These are phyloP conservation scores for Chaetomiaceae sp. DNA, from an alignment of 2,329 filamentous ascomycete species.

Conservation along the genomic window DNA sequence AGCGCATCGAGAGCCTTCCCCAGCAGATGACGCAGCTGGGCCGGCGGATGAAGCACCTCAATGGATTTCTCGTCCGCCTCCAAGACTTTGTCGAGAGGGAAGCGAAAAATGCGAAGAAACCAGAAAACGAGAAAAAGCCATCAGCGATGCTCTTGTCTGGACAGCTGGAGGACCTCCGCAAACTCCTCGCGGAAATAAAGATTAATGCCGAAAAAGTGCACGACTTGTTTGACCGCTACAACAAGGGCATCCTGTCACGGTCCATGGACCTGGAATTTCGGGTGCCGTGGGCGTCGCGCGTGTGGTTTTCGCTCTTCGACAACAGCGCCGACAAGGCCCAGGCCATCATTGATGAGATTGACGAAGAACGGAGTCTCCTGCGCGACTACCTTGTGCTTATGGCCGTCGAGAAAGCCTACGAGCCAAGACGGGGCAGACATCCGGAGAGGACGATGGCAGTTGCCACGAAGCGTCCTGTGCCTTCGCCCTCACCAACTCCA, in stretches of 20 bases:
- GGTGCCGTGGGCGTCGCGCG: constrained; percentile 17
- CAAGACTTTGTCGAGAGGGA: constrained; percentile 18
- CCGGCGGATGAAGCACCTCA: constrained; percentile 23
- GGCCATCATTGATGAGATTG: constrained; percentile 24
- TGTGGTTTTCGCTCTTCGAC: constrained; percentile 26
- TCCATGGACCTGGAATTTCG: constrained; percentile 25
- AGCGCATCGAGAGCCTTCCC: constrained; percentile 25
- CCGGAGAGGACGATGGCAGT: background rate
- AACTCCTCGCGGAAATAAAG: constrained; percentile 23
- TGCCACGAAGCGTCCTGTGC: background rate
- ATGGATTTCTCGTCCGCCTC: constrained; percentile 20
- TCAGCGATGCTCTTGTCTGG: constrained; percentile 10
- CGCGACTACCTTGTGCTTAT: constrained; percentile 21
- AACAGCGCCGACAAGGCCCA: constrained; percentile 26
- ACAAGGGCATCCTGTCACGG: constrained; percentile 25
- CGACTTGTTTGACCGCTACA: constrained; percentile 26
- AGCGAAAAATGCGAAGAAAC: background rate
- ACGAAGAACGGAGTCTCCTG: constrained; percentile 17
- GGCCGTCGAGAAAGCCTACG: constrained; percentile 7
- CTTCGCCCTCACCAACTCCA: constrained; percentile 12
- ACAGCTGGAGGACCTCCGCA: constrained; percentile 23
- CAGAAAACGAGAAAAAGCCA: background rate
- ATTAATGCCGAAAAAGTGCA: constrained; percentile 22
- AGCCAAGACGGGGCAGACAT: background rate
- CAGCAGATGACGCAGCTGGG: constrained; percentile 26